Base-by-base conservation (phyloP, 164 flowering plant species). In the Malania oleifera region DNA sequence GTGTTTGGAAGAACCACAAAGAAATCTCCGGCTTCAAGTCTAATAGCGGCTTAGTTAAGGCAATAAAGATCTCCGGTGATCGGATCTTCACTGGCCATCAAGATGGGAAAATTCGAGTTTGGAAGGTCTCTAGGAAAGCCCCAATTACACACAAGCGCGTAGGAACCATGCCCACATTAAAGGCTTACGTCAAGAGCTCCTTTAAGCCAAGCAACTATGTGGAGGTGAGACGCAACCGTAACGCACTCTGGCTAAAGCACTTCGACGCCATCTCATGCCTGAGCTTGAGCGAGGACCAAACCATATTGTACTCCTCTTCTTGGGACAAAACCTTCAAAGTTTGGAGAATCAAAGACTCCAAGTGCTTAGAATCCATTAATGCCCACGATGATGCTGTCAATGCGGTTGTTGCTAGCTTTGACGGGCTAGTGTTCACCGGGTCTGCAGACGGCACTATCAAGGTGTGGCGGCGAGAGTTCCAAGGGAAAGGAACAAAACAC, bases 301-400 rank as follows among this genome's bases (percentile, higher is more conserved):
- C 63, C 0, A 39, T 76, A 0, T 57, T 83, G 2, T 83, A 83
- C 63, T 81, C 85, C 0, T 80, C 78, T 27, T 80, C 85, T 0
- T 80, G 85, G 85, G 85, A 80, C 66, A 73, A 69, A 35, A 78
- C 85, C 1, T 61, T 82, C 13, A 82, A 82, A 43, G 82, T 82
- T 0, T 82, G 87, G 87, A 57, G 78, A 57, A 54, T 65, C 0
- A 64, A 75, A 0, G 73, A 74, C 53, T 76, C 57, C n/a, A 80
- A 75, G 23, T 82, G 83, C 57, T 19, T 80, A 41, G 85, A 80
- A 23, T 80, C 87, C 1, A 53, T 78, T 7, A 56, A 26, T 0
- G 85, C 81, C 26, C 85, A 80, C 52, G 85, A 82, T 31, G 87
- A 82, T 25, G 81, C 80, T 0, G 76, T 80, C 0, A 80, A 80